Evolutionary conservation across 108 stramenopile genomes (phyloP), one percentile per base, ranked within the genome.

Genomic region (Stephanodiscus minutulus): DNA sequence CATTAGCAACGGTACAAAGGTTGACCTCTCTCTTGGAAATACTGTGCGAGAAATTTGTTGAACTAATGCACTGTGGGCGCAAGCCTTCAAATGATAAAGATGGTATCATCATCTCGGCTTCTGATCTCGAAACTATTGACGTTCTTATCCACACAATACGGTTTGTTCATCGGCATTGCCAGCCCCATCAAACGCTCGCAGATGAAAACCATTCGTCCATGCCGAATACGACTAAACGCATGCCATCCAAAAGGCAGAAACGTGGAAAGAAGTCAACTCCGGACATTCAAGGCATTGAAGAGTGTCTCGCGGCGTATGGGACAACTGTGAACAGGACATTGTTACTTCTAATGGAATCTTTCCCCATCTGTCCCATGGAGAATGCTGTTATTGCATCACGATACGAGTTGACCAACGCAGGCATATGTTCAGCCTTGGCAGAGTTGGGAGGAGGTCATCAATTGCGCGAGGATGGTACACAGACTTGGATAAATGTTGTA

Each of bases 351-450:
- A 44, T 78, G 35, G 77, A 71, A 31, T 67, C 66, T 17, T 78
- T 78, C 46, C 77, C 77, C 22, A 53, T 78, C 41, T 60, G 64
- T 35, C 59, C 67, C 11, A 50, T 61, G 37, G 70, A 64, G 17
- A 50, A 47, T 10, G 68, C 39, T n/a, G 20, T 28, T 15, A 31
- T 63, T 47, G 10, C 56, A n/a, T 55, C 71, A 17, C 56, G 65
- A 27, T 77, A 82, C 53, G 72, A 75, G 18, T 24, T 76, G 48
- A 72, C 44, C 35, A 82, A 82, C 63, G 81, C 76, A 43, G 60
- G 59, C 17, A 64, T 82, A 18, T 82, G 81, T 28, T 82, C 72
- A 25, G 64, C 72, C 37, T 27, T 82, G 15, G 81, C 76, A 67
- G 81, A 82, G 46, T 46, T 82, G 33, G 76, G 81, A 12, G 65